phyloP scores from a whole-genome alignment of 495 filamentous ascomycete species.

The Haplographium delicatum region DNA sequence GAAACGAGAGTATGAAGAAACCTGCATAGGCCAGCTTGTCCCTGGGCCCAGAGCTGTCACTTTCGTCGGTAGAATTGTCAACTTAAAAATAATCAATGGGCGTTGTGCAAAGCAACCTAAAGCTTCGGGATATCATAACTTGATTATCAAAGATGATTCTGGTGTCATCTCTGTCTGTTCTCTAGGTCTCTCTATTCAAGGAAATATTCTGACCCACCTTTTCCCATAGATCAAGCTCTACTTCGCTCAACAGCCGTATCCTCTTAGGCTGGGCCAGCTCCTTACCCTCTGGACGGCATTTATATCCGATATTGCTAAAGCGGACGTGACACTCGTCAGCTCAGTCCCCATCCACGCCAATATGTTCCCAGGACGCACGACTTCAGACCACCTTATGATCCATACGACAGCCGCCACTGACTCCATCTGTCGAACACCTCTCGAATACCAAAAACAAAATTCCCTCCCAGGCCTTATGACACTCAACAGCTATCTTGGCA shows the following conservation, averaged over 20 bases:
- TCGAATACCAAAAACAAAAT: constrained; percentile 32
- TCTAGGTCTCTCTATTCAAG: neutral
- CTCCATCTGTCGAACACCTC: constrained; percentile 39
- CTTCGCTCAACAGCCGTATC: constrained; percentile 28
- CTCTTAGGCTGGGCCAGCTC: constrained; percentile 35
- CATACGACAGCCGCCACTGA: constrained; percentile 42
- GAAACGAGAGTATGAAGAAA: constrained; percentile 43
- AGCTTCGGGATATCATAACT: constrained; percentile 42
- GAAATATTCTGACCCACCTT: no score
- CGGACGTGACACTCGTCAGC: constrained; percentile 4
- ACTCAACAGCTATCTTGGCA: constrained; percentile 41
- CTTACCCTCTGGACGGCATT: constrained; percentile 38
- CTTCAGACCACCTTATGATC: constrained; percentile 44
- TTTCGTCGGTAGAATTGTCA: constrained; percentile 55
- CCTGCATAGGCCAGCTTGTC: constrained; percentile 44
- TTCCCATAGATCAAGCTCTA: constrained; percentile 44
- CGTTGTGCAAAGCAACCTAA: constrained; percentile 23
- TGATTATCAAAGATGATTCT: constrained; percentile 54
- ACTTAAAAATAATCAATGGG: constrained; percentile 43
- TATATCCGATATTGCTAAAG: constrained; percentile 27
- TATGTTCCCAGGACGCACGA: constrained; percentile 48
- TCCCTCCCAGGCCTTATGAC: constrained; percentile 47
- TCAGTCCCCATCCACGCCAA: constrained; percentile 35
- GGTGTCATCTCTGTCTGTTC: constrained; percentile 47
- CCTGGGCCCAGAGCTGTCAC: constrained; percentile 46